Conservation (phyloP, 2,329 filamentous ascomycete species). For the Colletotrichum melonis region DNA sequence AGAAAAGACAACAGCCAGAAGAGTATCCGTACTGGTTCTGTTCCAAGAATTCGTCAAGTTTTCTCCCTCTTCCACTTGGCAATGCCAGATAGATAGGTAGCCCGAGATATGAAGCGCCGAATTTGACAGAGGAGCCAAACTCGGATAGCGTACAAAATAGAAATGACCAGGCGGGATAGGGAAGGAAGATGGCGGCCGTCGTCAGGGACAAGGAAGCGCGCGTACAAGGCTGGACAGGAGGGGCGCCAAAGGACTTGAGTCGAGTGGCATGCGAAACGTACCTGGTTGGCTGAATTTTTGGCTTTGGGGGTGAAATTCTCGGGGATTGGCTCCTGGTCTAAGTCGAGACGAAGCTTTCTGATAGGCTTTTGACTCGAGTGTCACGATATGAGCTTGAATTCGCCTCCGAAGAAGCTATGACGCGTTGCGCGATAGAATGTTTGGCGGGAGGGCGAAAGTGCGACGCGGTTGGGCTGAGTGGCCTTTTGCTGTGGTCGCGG, state of each 20-base stretch:
- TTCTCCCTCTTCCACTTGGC: not conserved
- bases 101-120: not conserved
- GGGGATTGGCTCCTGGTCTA: constrained; percentile 25
- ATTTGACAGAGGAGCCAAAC: not conserved
- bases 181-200: constrained; percentile 14
- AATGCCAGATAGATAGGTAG: not conserved
- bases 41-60: not conserved
- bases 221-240: constrained; percentile 32
- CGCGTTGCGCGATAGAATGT: constrained; percentile 14
- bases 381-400: constrained; percentile 34
- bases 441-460: constrained; percentile 26
- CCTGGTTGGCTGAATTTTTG: constrained; percentile 32
- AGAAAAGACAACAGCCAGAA: not conserved
- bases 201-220: constrained; percentile 31
- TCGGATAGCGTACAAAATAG: not conserved
- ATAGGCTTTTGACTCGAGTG: constrained; percentile 36
- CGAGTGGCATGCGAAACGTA: constrained; percentile 32
- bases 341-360: constrained; percentile 35
- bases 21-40: not conserved
- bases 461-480: constrained; percentile 35
- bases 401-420: constrained; percentile 31
- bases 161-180: not conserved
- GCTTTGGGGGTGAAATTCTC: constrained; percentile 10
- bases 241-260: constrained; percentile 31
- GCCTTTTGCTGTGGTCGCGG: constrained; percentile 40